phyloP scores from a whole-genome alignment of 257 asterid genomes.

The Solanum chilense region DNA sequence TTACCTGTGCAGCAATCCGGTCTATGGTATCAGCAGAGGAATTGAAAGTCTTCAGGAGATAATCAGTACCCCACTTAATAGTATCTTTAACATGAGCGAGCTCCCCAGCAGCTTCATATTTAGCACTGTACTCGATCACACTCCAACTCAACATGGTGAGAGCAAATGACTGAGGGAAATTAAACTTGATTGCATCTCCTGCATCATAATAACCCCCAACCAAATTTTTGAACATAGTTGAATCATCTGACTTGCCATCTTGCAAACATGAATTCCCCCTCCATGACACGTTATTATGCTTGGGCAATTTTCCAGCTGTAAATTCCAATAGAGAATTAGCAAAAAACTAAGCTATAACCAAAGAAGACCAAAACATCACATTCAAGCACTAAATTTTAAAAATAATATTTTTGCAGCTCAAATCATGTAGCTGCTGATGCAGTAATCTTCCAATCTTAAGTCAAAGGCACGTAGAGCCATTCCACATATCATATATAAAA shows the following conservation, averaged over 20 bases:
- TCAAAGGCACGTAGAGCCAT: not conserved
- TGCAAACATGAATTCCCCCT: conserved; percentile 75
- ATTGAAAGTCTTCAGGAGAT: conserved; percentile 87
- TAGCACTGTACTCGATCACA: conserved; percentile 80
- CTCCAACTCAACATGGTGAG: conserved; percentile 99
- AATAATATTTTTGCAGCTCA: not conserved
- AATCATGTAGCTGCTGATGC: not conserved
- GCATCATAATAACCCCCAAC: conserved; percentile 92
- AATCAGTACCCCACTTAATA: conserved; percentile 97
- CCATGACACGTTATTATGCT: conserved; percentile 93
- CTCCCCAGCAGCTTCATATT: conserved; percentile 92
- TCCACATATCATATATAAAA: not conserved
- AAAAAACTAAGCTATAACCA: not conserved
- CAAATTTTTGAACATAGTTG: conserved; percentile 48
- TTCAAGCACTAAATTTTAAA: not conserved
- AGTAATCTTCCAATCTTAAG: not conserved
- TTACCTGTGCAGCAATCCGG: conserved; percentile 68
- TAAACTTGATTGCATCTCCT: conserved; percentile 92
- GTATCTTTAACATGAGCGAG: conserved; percentile 77
- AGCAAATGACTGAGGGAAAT: conserved; percentile 81
- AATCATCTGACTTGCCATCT: conserved; percentile 55
- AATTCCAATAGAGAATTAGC: conserved; percentile 9
- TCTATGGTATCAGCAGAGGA: conserved; percentile 75
- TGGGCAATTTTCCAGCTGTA: conserved; percentile 88
- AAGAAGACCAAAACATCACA: not conserved